Evolutionary conservation across 148 eudicot genomes (phyloP), one percentile per base, ranked within the genome.

Genomic region (Gaultheria prostrata): DNA sequence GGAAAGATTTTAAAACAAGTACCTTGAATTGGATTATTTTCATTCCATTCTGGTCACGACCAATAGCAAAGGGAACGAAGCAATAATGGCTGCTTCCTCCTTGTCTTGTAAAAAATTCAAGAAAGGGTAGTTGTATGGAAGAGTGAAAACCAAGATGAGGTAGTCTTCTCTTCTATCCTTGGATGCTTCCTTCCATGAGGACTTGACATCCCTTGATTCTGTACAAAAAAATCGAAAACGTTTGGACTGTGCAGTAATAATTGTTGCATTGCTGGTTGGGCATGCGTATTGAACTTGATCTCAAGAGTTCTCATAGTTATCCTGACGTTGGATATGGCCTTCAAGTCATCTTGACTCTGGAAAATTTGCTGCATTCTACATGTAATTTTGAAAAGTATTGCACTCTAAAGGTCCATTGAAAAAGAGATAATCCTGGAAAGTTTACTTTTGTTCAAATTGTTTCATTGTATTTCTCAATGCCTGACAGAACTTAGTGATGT

Each of bases 171-270:
- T 78, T 81, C 48, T 54, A 15, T 80, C 33, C 3, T 21, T 21
- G 21, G 76, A 70, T 70, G 83, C 77, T 49, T 49, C 33, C 46
- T 81, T 71, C 71, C 70, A 53, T 50, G 7, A 50, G 61, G 77
- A 80, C 26, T 75, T 45, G 78, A 75, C 32, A n/a, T 45, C 76
- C 59, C 56, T 80, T n/a, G 50, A 35, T 81, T 46, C 12, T 21
- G 7, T 51, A 81, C 30, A 70, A 30, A 10, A 49, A 78, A 54
- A 78, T 32, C 1, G 11, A 78, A 53, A 78, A 15, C n/a, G 46
- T 56, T 33, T 33, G 49, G 57, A 56, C 28, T 80, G 53, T 63
- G 76, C 43, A 26, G 20, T 39, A 12, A 43, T 9, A 54, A 15
- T 48, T 69, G 28, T 81, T 21, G 54, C 72, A 13, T 53, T 81